These are phyloP conservation scores for Ramichloridium luteum DNA, from an alignment of 2,329 filamentous ascomycete genomes.

Conservation along the genomic window DNA sequence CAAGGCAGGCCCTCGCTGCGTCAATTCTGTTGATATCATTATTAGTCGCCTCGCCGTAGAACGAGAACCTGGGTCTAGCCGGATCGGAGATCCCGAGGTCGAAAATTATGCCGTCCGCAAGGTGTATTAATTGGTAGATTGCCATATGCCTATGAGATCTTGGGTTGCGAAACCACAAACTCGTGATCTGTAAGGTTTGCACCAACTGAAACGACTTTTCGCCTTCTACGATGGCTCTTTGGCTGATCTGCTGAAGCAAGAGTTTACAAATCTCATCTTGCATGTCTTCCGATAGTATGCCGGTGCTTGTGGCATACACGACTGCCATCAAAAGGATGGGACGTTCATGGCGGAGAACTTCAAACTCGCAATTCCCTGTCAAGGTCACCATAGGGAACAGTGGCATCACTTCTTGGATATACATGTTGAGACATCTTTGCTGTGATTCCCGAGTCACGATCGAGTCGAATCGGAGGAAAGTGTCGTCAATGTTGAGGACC, in stretches of 20 bases:
- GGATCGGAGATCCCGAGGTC: constrained; percentile 57
- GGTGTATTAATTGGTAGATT: constrained; percentile 72
- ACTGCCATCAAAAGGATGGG: constrained; percentile 47
- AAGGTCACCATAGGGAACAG: constrained; percentile 14
- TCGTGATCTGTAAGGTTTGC: constrained; percentile 61
- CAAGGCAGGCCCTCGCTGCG: constrained; percentile 13
- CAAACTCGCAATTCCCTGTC: constrained; percentile 6
- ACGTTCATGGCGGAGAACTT: constrained; percentile 9
- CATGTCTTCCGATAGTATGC: constrained; percentile 36
- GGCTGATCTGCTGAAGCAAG: constrained; percentile 57
- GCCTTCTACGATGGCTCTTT: constrained; percentile 57
- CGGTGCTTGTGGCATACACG: constrained; percentile 40
- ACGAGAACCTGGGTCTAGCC: constrained; percentile 1
- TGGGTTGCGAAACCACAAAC: constrained; percentile 72
- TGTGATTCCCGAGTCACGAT: constrained; percentile 13
- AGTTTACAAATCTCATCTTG: constrained; percentile 55
- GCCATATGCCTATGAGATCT: constrained; percentile 72
- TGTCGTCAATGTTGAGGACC: neutral
- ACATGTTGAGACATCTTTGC: constrained; percentile 11
- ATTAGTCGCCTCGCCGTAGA: neutral
- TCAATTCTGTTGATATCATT: constrained; percentile 6
- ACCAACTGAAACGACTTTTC: constrained; percentile 72
- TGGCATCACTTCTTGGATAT: constrained; percentile 11
- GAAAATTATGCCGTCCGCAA: constrained; percentile 64
- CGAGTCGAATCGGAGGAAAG: constrained; percentile 10